phyloP scores from a whole-genome alignment of 176 grass and related monocot genomes.

The Phoenix roebelenii region DNA sequence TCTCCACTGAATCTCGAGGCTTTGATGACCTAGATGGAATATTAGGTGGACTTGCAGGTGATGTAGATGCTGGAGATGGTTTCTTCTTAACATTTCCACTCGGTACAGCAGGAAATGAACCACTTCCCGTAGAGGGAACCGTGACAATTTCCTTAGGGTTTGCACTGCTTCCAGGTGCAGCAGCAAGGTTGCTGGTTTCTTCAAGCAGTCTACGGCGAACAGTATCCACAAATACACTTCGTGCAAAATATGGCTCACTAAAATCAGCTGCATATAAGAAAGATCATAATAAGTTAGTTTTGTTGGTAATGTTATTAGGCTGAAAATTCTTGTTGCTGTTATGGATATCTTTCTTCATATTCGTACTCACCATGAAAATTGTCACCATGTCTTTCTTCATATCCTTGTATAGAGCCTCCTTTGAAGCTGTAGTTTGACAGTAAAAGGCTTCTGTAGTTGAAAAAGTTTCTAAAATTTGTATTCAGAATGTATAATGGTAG shows the following conservation, averaged over 20 bases:
- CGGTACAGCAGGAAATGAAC: conserved; percentile 45
- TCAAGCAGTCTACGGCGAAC: conserved; percentile 55
- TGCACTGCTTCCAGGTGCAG: conserved; percentile 37
- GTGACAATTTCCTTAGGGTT: conserved; percentile 22
- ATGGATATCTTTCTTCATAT: not conserved
- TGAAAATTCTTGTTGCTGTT: too few relatives aligned
- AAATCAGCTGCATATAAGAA: conserved; percentile 1
- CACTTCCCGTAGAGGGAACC: conserved; percentile 57
- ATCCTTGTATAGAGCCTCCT: conserved; percentile 13
- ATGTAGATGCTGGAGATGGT: conserved; percentile 5
- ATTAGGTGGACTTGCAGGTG: conserved; percentile 26
- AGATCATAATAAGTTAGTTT: not conserved
- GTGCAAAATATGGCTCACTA: not conserved
- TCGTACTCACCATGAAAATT: conserved; percentile 60
- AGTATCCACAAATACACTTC: conserved; percentile 25
- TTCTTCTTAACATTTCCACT: not conserved
- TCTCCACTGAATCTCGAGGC: not conserved
- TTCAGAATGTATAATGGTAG: not conserved
- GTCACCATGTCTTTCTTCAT: conserved; percentile 19
- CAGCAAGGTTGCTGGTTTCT: conserved; percentile 55
- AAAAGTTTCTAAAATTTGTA: not conserved
- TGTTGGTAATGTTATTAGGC: too few relatives aligned
- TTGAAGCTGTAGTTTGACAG: conserved; percentile 16
- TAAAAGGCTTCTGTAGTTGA: conserved; percentile 9
- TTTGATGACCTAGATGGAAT: not conserved